Percentiles rank a stretch among this genome's conserved stretches.
phyloP scores from a whole-genome alignment of 202 grass and related monocot genomes.

The Bolboschoenoplectus hybrid region DNA sequence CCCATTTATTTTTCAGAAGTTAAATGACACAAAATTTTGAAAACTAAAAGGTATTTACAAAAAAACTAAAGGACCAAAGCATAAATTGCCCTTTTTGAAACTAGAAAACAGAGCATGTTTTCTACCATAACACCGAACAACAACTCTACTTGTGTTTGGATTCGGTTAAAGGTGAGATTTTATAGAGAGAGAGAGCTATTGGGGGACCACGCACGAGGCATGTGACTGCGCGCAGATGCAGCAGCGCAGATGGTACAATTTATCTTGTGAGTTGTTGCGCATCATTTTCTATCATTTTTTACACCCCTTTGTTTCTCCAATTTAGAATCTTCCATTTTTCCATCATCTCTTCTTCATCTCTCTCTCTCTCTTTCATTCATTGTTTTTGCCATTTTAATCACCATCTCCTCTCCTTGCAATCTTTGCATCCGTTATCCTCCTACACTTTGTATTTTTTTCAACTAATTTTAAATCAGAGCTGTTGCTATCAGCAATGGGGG shows the following conservation, averaged over 20 bases:
- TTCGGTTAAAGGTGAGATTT: slow-evolving; percentile 17
- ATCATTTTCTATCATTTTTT: slow-evolving; percentile 25
- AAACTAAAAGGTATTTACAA: neutral
- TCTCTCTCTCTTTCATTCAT: neutral
- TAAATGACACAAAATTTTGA: neutral
- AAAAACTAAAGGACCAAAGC: neutral
- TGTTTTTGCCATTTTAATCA: slow-evolving; percentile 32
- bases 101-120: neutral
- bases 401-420: neutral
- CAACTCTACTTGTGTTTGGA: slow-evolving; percentile 18
- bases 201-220: slow-evolving; percentile 27
- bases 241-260: neutral
- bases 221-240: slow-evolving; percentile 18
- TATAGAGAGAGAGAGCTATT: slow-evolving; percentile 19
- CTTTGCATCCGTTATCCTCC: neutral
- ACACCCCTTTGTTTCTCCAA: neutral
- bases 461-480: neutral
- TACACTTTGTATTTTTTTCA: too few relatives aligned
- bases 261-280: neutral
- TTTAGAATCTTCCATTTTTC: slow-evolving; percentile 22
- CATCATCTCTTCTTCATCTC: neutral
- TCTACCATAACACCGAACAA: slow-evolving; percentile 4
- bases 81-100: neutral
- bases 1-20: too few relatives aligned
- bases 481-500: slow-evolving; percentile 18